These are phyloP conservation scores for Brettanomyces sp. DNA, from an alignment of 805 yeast species.

Conservation along the genomic window DNA sequence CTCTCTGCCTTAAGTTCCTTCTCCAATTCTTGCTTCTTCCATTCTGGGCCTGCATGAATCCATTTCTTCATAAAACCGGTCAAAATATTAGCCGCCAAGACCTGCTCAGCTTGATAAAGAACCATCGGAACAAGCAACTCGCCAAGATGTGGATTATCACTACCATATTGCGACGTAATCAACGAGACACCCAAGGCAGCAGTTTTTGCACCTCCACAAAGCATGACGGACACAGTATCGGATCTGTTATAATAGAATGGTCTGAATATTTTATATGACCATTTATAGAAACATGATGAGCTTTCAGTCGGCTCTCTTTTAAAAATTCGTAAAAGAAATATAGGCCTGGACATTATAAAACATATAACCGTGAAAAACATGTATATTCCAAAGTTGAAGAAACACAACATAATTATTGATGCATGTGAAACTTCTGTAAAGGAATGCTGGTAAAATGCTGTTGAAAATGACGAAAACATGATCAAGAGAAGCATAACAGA, in stretches of 20 bases:
- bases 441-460: conserved; percentile 78
- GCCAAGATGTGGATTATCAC: conserved; percentile 52
- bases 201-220: conserved; percentile 90
- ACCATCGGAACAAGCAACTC: conserved; percentile 73
- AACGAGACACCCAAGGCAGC: conserved; percentile 87
- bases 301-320: conserved; percentile 36
- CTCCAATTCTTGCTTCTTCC: conserved; percentile 3
- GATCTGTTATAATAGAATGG: conserved; percentile 64
- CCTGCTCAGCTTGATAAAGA: conserved; percentile 81
- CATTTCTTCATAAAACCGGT: conserved; percentile 61
- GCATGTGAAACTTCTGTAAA: conserved; percentile 44
- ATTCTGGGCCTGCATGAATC: conserved; percentile 34
- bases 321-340: conserved; percentile 33
- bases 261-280: conserved; percentile 33
- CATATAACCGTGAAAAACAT: conserved; percentile 65
- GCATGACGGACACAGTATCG: conserved; percentile 72
- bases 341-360: conserved; percentile 52
- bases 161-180: conserved; percentile 56
- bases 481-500: conserved; percentile 70
- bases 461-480: conserved; percentile 55
- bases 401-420: conserved; percentile 67
- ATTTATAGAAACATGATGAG: conserved; percentile 35
- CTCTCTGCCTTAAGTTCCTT: not conserved
- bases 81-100: conserved; percentile 66
- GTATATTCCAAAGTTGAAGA: conserved; percentile 76